These are phyloP conservation scores for Phytophthora podocarpi DNA, from an alignment of 352 stramenopile species.

Conservation along the genomic window DNA sequence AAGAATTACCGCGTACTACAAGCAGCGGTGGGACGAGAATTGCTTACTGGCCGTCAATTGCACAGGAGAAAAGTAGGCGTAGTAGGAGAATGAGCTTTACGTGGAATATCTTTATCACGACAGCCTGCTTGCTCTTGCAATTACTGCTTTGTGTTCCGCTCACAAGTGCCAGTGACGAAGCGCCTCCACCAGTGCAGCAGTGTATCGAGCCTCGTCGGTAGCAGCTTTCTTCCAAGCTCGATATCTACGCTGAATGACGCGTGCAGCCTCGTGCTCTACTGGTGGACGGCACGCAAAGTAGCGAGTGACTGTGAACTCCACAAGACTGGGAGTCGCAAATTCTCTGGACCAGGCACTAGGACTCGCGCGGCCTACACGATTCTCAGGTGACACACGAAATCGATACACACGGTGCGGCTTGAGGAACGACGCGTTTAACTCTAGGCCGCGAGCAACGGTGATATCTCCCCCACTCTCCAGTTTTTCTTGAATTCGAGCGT, in stretches of 20 bases:
- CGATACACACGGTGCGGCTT: slow-evolving; percentile 57
- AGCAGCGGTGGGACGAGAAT: slow-evolving; percentile 45
- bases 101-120: too few species aligned
- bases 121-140: too few species aligned
- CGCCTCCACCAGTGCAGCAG: slow-evolving; percentile 13
- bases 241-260: slow-evolving; percentile 44
- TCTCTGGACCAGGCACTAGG: slow-evolving; percentile 46
- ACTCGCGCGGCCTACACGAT: slow-evolving; percentile 39
- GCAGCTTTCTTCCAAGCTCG: slow-evolving; percentile 35
- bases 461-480: slow-evolving; percentile 48
- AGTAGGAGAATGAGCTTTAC: too few species aligned
- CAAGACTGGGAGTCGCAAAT: slow-evolving; percentile 63
- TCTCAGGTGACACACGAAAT: slow-evolving; percentile 60
- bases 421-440: slow-evolving; percentile 53
- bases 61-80: too few species aligned
- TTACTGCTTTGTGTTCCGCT: not conserved
- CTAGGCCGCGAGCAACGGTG: slow-evolving; percentile 34
- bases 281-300: slow-evolving; percentile 52
- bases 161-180: slow-evolving; percentile 41
- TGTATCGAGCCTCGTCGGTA: slow-evolving; percentile 6
- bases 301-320: slow-evolving; percentile 63
- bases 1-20: slow-evolving; percentile 52
- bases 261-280: slow-evolving; percentile 60
- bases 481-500: slow-evolving; percentile 15
- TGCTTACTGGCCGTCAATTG: slow-evolving; percentile 34